phyloP scores from a whole-genome alignment of 495 filamentous ascomycete genomes.

The Podospora appendiculata region DNA sequence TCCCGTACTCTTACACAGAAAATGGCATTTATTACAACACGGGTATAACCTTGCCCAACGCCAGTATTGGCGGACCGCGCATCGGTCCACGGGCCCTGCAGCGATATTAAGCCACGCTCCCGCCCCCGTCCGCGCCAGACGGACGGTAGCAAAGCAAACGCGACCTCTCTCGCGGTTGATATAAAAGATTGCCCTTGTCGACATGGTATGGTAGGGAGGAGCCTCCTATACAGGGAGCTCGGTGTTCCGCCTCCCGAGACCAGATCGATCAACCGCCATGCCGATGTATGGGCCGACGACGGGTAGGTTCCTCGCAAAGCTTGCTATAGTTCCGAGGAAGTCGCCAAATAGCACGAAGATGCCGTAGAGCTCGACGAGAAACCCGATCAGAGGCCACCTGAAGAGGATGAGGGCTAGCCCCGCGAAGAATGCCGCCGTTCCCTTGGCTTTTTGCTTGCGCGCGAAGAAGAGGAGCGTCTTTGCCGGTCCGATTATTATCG shows the following conservation, averaged over 20 bases:
- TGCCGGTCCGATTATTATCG: slow-evolving; percentile 85
- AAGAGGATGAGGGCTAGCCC: slow-evolving; percentile 81
- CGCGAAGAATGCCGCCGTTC: slow-evolving; percentile 79
- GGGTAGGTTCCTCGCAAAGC: slow-evolving; percentile 78
- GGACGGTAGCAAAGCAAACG: too few species aligned
- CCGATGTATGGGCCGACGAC: slow-evolving; percentile 80
- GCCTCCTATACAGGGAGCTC: slow-evolving; percentile 61
- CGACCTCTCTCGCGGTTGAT: not conserved
- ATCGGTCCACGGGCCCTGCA: not conserved
- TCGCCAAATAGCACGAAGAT: slow-evolving; percentile 92
- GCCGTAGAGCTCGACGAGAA: slow-evolving; percentile 85
- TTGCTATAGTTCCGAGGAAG: slow-evolving; percentile 84
- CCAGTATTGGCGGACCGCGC: not conserved
- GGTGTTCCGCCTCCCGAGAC: slow-evolving; percentile 58
- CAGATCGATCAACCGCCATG: slow-evolving; percentile 53
- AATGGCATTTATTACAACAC: slow-evolving; percentile 12
- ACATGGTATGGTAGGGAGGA: too few species aligned
- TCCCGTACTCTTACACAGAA: slow-evolving; percentile 2
- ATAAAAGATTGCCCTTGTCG: not conserved
- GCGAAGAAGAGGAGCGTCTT: slow-evolving; percentile 93
- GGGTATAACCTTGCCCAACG: slow-evolving; percentile 19
- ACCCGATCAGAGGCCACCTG: slow-evolving; percentile 83
- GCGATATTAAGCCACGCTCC: too few species aligned
- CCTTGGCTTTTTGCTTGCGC: slow-evolving; percentile 82
- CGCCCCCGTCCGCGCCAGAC: too few species aligned